Evolutionary conservation across 441 rosid species (phyloP).

Genomic region (Codiaeum variegatum): DNA sequence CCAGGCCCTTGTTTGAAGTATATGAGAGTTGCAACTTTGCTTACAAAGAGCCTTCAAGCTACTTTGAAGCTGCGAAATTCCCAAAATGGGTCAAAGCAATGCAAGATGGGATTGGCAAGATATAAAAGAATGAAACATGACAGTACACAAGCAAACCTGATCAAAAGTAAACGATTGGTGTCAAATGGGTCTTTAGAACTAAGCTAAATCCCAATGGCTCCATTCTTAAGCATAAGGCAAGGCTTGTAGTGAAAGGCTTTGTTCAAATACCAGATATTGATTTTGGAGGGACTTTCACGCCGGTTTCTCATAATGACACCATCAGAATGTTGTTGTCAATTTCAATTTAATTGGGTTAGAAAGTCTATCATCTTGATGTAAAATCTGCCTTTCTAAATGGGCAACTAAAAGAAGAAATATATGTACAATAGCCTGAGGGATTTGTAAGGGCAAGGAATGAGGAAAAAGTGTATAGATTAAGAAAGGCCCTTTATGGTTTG

Average conservation of each 20-base stretch:
- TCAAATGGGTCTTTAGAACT: slow-evolving; percentile 2
- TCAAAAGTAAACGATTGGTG: background rate
- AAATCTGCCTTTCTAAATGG: background rate
- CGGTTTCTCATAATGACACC: background rate
- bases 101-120: no score
- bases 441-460: background rate
- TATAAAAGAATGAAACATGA: no score
- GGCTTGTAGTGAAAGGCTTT: background rate
- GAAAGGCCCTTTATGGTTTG: background rate
- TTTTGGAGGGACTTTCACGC: background rate
- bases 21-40: background rate
- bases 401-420: background rate
- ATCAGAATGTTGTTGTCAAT: background rate
- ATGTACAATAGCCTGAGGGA: background rate
- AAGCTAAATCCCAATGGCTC: background rate
- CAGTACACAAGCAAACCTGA: no score
- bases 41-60: background rate
- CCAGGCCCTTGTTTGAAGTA: background rate
- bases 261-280: background rate
- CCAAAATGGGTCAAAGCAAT: no score
- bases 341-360: background rate
- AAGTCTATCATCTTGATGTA: background rate
- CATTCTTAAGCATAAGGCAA: background rate
- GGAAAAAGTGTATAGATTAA: background rate
- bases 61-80: background rate